Evolutionary conservation across 345 rosid genomes (phyloP), one percentile per base, ranked within the genome.

Genomic region (Acer negundo): DNA sequence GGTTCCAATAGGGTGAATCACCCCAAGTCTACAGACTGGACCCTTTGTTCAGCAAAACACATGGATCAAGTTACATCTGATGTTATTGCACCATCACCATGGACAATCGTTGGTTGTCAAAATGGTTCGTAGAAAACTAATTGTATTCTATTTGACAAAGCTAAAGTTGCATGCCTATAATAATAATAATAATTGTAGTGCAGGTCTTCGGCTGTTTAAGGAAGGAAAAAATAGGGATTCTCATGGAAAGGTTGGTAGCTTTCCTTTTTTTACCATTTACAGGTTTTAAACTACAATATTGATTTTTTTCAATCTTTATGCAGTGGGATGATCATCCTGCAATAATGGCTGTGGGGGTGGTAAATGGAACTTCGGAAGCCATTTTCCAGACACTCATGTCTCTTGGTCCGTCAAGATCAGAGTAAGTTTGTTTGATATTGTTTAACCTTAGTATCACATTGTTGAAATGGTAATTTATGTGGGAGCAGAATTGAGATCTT

Each of bases 271-370:
- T 51, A 65, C 10, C n/a, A 8, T 63, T 80, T 69, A 38, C 26
- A 22, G 16, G 10, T 78, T 49, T 76, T 51, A 15, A 22, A 67
- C 64, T 62, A 23, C 62, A 75, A 35, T 38, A 28, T 70, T 47
- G 20, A 77, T 22, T 35, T 20, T 58, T 19, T 70, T 75, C 22
- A 55, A 59, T 69, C n/a, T 78, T 72, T 62, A 35, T 35, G 78
- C 80, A 93, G 95, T 93, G 98, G 98, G 94, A 90, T 68, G 98
- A 93, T 84, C 97, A 95, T 89, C 97, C 98, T 76, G 98, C 97
- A 74, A 89, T 93, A 82, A 95, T 95, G 98, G 97, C 97, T 62
- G 97, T 95, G 75, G 97, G 97, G n/a, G 93, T 93, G 75, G 88
- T 92, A 77, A 97, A 92, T 74, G 97, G 95, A 79, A 89, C 97